phyloP scores from a whole-genome alignment of 176 grass and related monocot genomes.

The Eragrostis curvula region DNA sequence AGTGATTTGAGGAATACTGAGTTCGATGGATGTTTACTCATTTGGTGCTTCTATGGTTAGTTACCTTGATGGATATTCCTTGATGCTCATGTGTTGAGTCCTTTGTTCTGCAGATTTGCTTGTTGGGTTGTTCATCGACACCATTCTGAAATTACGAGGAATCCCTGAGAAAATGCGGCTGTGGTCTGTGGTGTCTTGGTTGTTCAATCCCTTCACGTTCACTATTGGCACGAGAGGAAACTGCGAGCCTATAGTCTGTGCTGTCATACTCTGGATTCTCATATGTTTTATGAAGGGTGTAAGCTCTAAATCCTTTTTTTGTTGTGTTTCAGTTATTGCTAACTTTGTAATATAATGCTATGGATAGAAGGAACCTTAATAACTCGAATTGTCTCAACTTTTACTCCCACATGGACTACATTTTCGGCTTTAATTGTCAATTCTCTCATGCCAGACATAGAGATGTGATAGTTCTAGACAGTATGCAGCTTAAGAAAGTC shows the following conservation, averaged over 20 bases:
- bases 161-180: slow-evolving; percentile 66
- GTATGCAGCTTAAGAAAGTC: background rate
- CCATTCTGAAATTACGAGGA: slow-evolving; percentile 64
- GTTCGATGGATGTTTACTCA: background rate
- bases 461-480: background rate
- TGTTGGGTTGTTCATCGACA: slow-evolving; percentile 73
- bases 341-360: slow-evolving; percentile 15
- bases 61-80: background rate
- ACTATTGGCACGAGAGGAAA: slow-evolving; percentile 97
- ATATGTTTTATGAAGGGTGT: slow-evolving; percentile 96
- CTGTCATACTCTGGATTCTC: slow-evolving; percentile 87
- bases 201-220: slow-evolving; percentile 94
- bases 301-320: slow-evolving; percentile 56
- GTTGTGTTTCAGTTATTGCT: slow-evolving; percentile 9
- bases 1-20: background rate
- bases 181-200: slow-evolving; percentile 75
- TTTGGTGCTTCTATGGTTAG: background rate
- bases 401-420: background rate
- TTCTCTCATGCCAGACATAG: background rate
- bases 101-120: slow-evolving; percentile 76
- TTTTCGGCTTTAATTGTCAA: background rate
- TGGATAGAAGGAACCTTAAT: background rate
- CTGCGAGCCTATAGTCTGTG: slow-evolving; percentile 86
- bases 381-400: background rate
- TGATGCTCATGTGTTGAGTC: background rate